Base-by-base conservation (phyloP, 2,329 filamentous ascomycete genomes). In the Berkeleyomyces rouxiae region DNA sequence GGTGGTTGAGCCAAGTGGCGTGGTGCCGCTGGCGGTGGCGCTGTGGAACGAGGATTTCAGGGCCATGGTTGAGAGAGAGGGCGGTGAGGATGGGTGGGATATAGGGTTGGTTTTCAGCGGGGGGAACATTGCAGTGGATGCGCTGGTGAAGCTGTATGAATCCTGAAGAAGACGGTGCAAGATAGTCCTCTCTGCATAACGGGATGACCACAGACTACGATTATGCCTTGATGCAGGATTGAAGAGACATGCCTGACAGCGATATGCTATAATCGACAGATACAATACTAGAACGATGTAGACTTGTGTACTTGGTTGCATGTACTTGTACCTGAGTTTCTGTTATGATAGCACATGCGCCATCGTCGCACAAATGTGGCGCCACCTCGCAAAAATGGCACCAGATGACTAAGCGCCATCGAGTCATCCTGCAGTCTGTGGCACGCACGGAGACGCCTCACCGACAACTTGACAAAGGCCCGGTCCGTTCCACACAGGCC, bases 1-100 rank as follows among this genome's bases (percentile, higher is more conserved):
- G 57, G 83, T 96, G 31, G 84, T 96, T 10, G 92, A 97, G 78
- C 92, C 92, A 31, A 91, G 86, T 72, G 83, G 87, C 0, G 90
- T 85, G 2, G 91, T 96, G n/a, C 82, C 84, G 1, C 72, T 97
- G 65, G 93, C 92, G 0, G 87, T 88, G 6, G 85, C 84, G 61
- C 74, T 97, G 67, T 96, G 83, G 67, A 87, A 96, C 71, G 88
- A 95, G 73, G 88, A 90, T 3, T 96, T 96, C 66, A 76, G 89
- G 64, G 71, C 70, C 10, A 72, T 86, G 72, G 86, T 91, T 7
- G 83, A 89, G 74, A 72, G 69, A 65, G 87, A 91, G 72, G 87
- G 77, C 0, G 87, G 88, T 0, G 78, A 82, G 61, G 77, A 81
- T 10, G 89, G 88, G 0, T 96, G 90, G 90, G 81, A 85, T 70